Evolutionary conservation across 306 rosid genomes (phyloP), one percentile per base, ranked within the genome.

Genomic region (Oemleria cerasiformis): DNA sequence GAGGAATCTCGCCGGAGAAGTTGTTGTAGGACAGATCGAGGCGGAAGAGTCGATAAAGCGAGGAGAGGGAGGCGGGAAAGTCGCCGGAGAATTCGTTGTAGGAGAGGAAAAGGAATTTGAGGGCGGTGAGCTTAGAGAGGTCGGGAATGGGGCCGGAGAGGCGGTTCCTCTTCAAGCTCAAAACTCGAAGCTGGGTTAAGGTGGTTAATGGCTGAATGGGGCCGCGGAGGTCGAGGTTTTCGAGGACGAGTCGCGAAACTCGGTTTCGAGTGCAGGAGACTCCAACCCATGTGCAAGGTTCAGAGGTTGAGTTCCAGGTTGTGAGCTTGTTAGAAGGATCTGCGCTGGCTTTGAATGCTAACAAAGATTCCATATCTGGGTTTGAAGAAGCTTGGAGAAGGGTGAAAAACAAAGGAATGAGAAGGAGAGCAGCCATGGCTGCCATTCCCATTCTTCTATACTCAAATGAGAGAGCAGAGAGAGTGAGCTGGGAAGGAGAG

Each of bases 1-100:
- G 71, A 1, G 98, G 93, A 66, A 92, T 63, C 41, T 76, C 49
- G 7, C 98, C 96, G 70, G 93, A 82, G 2, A 90, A 51, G 68
- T 77, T 82, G 75, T 92, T 92, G 77, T 75, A 49, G 0, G 98
- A 87, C 53, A 92, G 89, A 80, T 92, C 98, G 72, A 92, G 89
- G 9, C 97, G 98, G 85, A 82, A 90, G 10, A 92, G 77, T 1
- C 87, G 87, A 74, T 77, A 66, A 6, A 92, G 90, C 1, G 92
- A 79, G 9, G 84, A 51, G 0, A 79, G 58, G 0, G 88, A 40
- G 16, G 53, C 43, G 13, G 97, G 97, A 8, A 92, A 75, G 13
- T 64, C 68, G 15, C 96, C 97, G 80, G 92, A 85, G 68, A 92
- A 81, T 0, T 72, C 47, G 67, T 92, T 92, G 79, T 77, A 53